Evolutionary conservation across 345 rosid genomes (phyloP), one percentile per base, ranked within the genome.

Genomic region (Jatropha curcas): DNA sequence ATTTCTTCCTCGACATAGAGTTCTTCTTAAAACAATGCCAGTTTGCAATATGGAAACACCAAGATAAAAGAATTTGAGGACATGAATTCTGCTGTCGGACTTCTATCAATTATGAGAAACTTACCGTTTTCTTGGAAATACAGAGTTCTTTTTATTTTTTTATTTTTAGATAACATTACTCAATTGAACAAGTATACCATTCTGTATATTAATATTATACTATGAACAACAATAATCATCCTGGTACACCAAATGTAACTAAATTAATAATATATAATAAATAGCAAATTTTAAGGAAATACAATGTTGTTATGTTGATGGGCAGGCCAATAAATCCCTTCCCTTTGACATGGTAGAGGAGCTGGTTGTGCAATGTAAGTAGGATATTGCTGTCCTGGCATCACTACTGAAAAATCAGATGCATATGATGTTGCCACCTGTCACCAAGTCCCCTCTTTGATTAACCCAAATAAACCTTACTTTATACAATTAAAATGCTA

Each of bases 321-420:
- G 56, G 84, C 68, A 67, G 96, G 94, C 90, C 91, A 88, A 61
- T 52, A 68, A 39, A 84, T 78, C 74, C 86, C 83, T 84, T 93
- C 97, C 80, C 97, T 88, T 16, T 75, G 74, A 74, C 97, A 90
- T 58, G 97, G 92, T n/a, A 91, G 83, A n/a, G 98, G 97, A 56
- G 96, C 88, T n/a, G 90, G 92, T 70, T 86, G 90, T 14, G 98
- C 98, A 64, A 93, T 87, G 81, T 74, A 86, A 65, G 95, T 90
- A 16, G 98, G 97, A 43, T 81, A 46, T 22, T 82, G 80, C 72
- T 89, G 88, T 60, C 97, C 98, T 1, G 98, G 98, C 97, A 93
- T 93, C 84, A 88, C 68, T 37, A 92, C 97, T 37, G 96, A 88
- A 76, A 85, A 86, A 82, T 91, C 97, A 11, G 86, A 76, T 53